Evolutionary conservation across 208 protist genomes (phyloP).

Genomic region (Herpetomonas samuelpessoai): DNA sequence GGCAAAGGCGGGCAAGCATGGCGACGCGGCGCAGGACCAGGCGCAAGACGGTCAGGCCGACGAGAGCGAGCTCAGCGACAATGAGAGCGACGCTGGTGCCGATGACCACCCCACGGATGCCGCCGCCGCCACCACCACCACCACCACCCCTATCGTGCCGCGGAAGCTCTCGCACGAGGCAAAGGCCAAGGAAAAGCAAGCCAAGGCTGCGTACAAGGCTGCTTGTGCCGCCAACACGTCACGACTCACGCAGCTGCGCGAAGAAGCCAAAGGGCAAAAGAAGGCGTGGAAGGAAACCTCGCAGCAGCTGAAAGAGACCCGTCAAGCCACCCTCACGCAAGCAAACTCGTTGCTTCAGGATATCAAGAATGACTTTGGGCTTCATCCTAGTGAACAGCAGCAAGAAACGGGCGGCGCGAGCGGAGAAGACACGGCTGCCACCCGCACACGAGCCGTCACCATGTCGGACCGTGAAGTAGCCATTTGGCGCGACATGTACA

Average conservation of each 20-base stretch:
- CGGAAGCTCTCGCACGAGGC: too few species aligned
- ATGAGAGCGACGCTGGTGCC: not conserved
- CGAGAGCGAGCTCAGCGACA: too few species aligned
- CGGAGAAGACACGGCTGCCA: too few species aligned
- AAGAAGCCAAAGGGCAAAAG: not conserved
- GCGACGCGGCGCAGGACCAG: not conserved
- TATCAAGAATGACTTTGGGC: not conserved
- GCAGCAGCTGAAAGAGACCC: not conserved
- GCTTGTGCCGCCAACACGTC: not conserved
- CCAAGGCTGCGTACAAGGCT: not conserved
- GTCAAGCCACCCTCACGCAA: not conserved
- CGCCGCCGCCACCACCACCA: not conserved
- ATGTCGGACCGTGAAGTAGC: not conserved
- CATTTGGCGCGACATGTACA: slow-evolving; percentile 16
- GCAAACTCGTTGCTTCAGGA: not conserved
- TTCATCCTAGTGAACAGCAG: not conserved
- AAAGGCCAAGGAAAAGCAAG: not conserved
- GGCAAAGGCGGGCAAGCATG: not conserved
- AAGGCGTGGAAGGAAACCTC: not conserved
- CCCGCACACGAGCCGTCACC: too few species aligned
- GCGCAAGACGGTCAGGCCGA: too few species aligned
- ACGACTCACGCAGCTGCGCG: not conserved
- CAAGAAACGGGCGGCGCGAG: too few species aligned
- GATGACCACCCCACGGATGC: not conserved
- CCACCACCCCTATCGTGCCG: not conserved